Conservation (phyloP, 169 alveolate genomes). For the Blepharisma undulans region DNA sequence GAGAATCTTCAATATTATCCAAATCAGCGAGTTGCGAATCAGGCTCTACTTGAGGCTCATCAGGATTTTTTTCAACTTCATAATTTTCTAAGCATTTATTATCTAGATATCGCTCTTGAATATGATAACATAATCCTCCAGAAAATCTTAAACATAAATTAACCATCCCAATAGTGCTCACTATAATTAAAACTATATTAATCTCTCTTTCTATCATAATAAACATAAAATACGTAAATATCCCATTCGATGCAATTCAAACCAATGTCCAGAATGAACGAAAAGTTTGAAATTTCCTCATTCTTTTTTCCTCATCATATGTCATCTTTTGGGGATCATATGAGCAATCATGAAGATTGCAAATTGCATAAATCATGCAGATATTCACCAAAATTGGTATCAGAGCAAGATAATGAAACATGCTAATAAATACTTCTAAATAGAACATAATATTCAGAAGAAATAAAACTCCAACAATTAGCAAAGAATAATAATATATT, state of each 20-base stretch:
- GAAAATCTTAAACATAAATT: background rate
- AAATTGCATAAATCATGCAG: slow-evolving; percentile 57
- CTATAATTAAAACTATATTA: background rate
- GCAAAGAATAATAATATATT: background rate
- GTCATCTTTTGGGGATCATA: background rate
- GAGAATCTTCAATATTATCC: background rate
- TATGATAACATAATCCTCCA: background rate
- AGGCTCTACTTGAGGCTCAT: background rate
- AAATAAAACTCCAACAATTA: background rate
- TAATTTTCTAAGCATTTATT: background rate
- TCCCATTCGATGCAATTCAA: background rate
- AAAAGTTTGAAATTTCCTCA: background rate
- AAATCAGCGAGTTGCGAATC: background rate
- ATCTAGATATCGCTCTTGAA: background rate
- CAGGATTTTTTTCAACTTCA: background rate
- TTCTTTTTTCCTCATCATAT: background rate
- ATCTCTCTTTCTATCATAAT: background rate
- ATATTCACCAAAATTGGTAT: slow-evolving; percentile 65
- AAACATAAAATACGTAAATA: background rate
- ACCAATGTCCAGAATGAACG: background rate
- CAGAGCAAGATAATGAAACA: slow-evolving; percentile 42
- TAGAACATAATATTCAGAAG: background rate
- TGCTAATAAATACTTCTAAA: background rate
- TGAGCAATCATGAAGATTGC: slow-evolving; percentile 60
- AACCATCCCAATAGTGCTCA: background rate